Conservation (phyloP, 441 rosid genomes). For the Pelargonium citronellum region DNA sequence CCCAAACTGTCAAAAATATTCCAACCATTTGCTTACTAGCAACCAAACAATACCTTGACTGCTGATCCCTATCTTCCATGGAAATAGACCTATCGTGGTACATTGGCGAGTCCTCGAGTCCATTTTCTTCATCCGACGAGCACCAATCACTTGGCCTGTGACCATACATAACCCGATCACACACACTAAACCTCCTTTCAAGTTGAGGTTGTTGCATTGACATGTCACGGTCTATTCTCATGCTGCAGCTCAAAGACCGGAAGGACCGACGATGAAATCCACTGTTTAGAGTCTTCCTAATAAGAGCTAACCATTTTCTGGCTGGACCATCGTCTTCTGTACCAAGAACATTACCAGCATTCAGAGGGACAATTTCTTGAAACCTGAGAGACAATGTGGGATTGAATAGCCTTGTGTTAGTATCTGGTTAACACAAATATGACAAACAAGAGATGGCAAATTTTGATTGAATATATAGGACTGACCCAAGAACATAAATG, state of each 20-base stretch:
- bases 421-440: background rate
- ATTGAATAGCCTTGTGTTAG: constrained; percentile 14
- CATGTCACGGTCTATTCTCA: constrained; percentile 74
- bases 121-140: constrained; percentile 88
- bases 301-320: constrained; percentile 82
- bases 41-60: constrained; percentile 75
- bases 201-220: constrained; percentile 60
- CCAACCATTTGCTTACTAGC: constrained; percentile 98
- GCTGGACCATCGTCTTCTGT: constrained; percentile 99
- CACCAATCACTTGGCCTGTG: constrained; percentile 80
- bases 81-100: constrained; percentile 49
- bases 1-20: constrained; percentile 90
- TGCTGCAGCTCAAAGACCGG: constrained; percentile 63
- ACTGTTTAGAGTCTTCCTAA: constrained; percentile 73
- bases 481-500: constrained; percentile 52
- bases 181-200: constrained; percentile 80
- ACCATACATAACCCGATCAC: constrained; percentile 76
- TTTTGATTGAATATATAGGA: background rate
- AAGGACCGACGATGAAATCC: constrained; percentile 59
- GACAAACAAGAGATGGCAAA: background rate
- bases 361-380: constrained; percentile 96
- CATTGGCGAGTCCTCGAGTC: constrained; percentile 65
- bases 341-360: constrained; percentile 92
- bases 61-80: constrained; percentile 56
- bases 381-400: constrained; percentile 39